These are phyloP conservation scores for Phytophthora foliorum DNA, from an alignment of 352 stramenopile genomes.

Conservation along the genomic window DNA sequence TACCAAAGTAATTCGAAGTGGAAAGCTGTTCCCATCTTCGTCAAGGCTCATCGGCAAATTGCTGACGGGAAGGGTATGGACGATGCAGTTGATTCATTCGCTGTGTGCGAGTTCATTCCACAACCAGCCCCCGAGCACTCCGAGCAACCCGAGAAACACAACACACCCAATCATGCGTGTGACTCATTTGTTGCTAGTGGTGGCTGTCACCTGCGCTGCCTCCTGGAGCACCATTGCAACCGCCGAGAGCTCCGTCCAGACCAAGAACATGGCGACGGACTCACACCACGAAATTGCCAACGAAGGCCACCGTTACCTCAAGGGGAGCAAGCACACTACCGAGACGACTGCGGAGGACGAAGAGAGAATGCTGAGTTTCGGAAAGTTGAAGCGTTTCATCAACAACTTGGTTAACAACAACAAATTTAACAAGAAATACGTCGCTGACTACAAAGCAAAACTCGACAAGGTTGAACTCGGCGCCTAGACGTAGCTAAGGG, in stretches of 20 bases:
- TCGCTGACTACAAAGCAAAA: background rate
- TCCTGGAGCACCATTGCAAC: background rate
- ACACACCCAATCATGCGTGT: background rate
- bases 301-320: background rate
- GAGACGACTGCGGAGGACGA: background rate
- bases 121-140: background rate
- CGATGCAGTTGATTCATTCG: no score
- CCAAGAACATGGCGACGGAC: background rate
- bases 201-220: background rate
- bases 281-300: background rate
- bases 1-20: no score
- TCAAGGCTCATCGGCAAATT: no score
- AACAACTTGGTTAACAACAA: background rate
- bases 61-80: no score
- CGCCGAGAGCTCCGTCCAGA: background rate
- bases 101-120: background rate
- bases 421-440: background rate
- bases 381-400: background rate
- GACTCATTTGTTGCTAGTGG: background rate
- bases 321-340: background rate
- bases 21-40: no score
- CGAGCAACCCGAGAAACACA: background rate
- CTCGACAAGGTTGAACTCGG: background rate
- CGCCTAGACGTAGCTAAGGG: background rate
- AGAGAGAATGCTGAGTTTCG: background rate